Conservation (phyloP, 208 protist genomes). For the Leishmania turanica region DNA sequence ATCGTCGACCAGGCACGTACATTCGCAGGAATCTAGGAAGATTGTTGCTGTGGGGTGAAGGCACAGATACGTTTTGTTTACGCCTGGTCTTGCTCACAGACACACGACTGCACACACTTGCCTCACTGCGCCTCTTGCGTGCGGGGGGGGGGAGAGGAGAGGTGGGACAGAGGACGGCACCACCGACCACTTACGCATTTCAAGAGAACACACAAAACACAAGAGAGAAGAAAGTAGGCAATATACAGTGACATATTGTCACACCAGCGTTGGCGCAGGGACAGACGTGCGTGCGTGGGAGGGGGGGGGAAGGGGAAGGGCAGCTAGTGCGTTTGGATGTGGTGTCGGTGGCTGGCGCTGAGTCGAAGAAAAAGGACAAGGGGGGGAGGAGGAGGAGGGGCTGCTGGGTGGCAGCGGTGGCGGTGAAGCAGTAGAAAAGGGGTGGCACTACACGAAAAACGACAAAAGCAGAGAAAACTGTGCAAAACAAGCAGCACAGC, state of each 20-base stretch:
- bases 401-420: neutral
- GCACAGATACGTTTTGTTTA: neutral
- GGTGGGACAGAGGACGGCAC: neutral
- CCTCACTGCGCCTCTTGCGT: neutral
- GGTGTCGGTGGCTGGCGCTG: too few species aligned
- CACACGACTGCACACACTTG: neutral
- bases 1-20: neutral
- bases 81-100: neutral
- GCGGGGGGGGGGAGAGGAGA: too few species aligned
- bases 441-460: conserved; percentile 19
- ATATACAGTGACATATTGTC: neutral
- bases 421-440: neutral
- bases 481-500: neutral
- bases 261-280: neutral
- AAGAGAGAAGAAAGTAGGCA: neutral
- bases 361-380: neutral
- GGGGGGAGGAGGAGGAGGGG: neutral
- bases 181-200: neutral
- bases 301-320: too few species aligned
- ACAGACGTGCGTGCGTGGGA: neutral
- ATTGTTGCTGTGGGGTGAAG: neutral
- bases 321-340: too few species aligned
- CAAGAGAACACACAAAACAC: neutral
- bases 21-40: neutral
- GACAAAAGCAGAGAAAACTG: neutral